Evolutionary conservation across 352 stramenopile genomes (phyloP), one percentile per base, ranked within the genome.

Genomic region (Peronosclerospora sorghi): DNA sequence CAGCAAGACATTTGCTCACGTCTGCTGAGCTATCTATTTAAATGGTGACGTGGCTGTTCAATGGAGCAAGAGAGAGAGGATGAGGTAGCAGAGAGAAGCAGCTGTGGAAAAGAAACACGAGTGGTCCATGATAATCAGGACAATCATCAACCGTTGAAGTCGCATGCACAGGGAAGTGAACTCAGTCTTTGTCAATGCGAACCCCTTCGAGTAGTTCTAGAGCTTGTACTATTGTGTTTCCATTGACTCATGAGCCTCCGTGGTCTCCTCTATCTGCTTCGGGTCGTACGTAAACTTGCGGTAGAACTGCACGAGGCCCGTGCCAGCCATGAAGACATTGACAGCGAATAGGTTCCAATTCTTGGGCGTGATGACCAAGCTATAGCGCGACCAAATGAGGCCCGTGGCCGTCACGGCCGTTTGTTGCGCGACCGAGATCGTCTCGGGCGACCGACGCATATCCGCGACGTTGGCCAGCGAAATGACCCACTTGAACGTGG

Each of bases 291-390:
- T 29, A 28, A 66, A 62, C 55, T 91, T 91, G 52, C 81, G 75
- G 50, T 64, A 64, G 8, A 64, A 50, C 37, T 60, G 45, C 24
- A 55, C 62, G 68, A 87, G 58, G 2, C 84, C 84, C 35, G 83
- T 95, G 54, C 62, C 74, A 29, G 68, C 81, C 76, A 95, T 94
- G 45, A 93, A 90, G 20, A 90, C 59, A 53, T 95, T 95, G 32
- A 95, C 84, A 1, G 73, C 62, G 48, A 95, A 87, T 12, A 95
- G 63, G 55, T 93, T 95, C 73, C 84, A 95, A 71, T 95, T 95
- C 55, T 87, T 80, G 20, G 84, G 83, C 21, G 74, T 92, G 47
- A 95, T 90, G 23, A 94, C 68, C 26, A 88, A 55, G 43, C 68
- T 87, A 63, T 95, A 95, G 39, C 84, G 75, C 20, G 77, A 90